Percentiles rank a stretch among this genome's conserved stretches.
These are phyloP conservation scores for Xylaria intraflava DNA, from an alignment of 495 filamentous ascomycete genomes.

Conservation along the genomic window DNA sequence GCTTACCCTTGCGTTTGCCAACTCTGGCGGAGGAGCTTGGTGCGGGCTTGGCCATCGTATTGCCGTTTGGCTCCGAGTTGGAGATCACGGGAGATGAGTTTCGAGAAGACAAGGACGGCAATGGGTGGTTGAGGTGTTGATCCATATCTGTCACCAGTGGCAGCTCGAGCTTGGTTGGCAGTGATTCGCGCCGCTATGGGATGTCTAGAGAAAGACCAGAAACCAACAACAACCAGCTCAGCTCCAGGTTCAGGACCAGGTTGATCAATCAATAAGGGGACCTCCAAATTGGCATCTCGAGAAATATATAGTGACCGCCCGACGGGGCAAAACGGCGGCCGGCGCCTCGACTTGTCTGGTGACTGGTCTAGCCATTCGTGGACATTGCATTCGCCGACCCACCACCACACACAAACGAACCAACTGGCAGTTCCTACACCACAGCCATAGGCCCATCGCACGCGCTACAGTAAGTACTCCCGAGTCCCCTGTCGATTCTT, in stretches of 20 bases:
- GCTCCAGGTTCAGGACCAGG: constrained; percentile 1
- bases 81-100: constrained; percentile 8
- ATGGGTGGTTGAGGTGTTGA: background rate
- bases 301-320: constrained; percentile 10
- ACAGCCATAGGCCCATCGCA: background rate
- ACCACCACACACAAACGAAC: background rate
- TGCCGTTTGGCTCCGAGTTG: constrained; percentile 6
- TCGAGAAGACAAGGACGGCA: constrained; percentile 6
- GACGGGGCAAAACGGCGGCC: constrained; percentile 9
- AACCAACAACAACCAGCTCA: background rate
- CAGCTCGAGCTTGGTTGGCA: background rate
- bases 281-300: constrained; percentile 12
- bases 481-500: constrained; percentile 10
- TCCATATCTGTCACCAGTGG: constrained; percentile 3
- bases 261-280: constrained; percentile 6
- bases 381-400: background rate
- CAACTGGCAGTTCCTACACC: background rate
- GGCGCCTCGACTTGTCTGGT: background rate
- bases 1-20: constrained; percentile 17
- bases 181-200: background rate
- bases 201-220: background rate
- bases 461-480: background rate
- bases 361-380: background rate
- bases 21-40: constrained; percentile 2
- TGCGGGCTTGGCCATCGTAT: constrained; percentile 6